Percentiles rank a stretch among this genome's conserved stretches.
Conservation (phyloP, 2,329 filamentous ascomycete genomes). For the Botrytis squamosa region DNA sequence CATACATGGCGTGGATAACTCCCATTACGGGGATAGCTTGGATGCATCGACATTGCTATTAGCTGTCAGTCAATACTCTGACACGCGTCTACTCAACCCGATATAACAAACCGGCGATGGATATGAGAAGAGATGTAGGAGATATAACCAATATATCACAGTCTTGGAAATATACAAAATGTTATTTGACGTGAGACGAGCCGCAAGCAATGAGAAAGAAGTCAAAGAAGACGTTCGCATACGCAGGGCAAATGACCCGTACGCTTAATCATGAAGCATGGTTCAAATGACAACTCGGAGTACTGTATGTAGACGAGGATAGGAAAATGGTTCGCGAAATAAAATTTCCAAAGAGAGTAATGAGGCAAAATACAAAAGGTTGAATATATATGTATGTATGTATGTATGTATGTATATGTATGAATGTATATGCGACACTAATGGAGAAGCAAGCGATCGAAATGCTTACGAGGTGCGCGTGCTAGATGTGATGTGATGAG, state of each 20-base stretch:
- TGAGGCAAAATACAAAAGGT: background rate
- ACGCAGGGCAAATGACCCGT: constrained; percentile 8
- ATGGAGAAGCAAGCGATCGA: background rate
- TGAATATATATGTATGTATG: background rate
- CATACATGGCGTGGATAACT: constrained; percentile 32
- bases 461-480: background rate
- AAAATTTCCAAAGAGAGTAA: background rate
- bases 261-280: background rate
- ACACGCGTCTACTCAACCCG: constrained; percentile 12
- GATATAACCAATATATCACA: constrained; percentile 22
- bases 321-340: background rate
- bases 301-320: background rate
- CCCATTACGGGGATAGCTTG: constrained; percentile 31
- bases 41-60: constrained; percentile 34
- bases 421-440: background rate
- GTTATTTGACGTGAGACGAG: constrained; percentile 25
- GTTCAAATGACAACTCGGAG: background rate
- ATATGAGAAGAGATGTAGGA: constrained; percentile 23
- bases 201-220: constrained; percentile 10
- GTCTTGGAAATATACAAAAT: constrained; percentile 15
- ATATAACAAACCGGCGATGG: constrained; percentile 26
- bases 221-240: background rate
- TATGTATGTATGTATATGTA: too few relatives aligned
- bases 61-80: constrained; percentile 23
- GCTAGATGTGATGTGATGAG: background rate